phyloP scores from a whole-genome alignment of 2,329 filamentous ascomycete species.

The Alternaria gansuensis region DNA sequence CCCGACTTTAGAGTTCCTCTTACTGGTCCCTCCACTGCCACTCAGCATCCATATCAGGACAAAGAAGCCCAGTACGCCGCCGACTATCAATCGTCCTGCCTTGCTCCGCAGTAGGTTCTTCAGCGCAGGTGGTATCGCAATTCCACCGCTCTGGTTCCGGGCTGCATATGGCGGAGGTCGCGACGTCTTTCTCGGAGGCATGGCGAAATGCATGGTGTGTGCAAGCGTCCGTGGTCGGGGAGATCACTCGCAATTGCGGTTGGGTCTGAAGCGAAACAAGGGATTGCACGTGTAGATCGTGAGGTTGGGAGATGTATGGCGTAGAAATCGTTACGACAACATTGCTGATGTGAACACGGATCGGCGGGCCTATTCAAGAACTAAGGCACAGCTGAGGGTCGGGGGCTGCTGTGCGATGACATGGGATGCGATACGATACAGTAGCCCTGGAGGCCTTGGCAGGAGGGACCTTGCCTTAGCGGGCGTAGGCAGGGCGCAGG shows the following conservation, averaged over 20 bases:
- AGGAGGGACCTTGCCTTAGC: slow-evolving; percentile 28
- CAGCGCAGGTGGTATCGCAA: slow-evolving; percentile 55
- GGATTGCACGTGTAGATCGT: slow-evolving; percentile 25
- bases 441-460: slow-evolving; percentile 23
- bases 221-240: slow-evolving; percentile 27
- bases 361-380: slow-evolving; percentile 1
- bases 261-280: slow-evolving; percentile 31
- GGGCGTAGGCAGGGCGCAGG: slow-evolving; percentile 12
- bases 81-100: slow-evolving; percentile 66
- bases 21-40: slow-evolving; percentile 35
- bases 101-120: slow-evolving; percentile 61
- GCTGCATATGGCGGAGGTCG: slow-evolving; percentile 75
- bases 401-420: slow-evolving; percentile 20
- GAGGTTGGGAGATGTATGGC: slow-evolving; percentile 4
- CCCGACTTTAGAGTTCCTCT: slow-evolving; percentile 19
- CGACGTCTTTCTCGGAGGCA: slow-evolving; percentile 84
- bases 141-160: slow-evolving; percentile 59
- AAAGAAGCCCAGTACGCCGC: slow-evolving; percentile 67
- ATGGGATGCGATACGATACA: slow-evolving; percentile 25
- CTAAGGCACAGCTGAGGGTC: background rate
- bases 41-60: slow-evolving; percentile 50
- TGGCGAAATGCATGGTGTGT: slow-evolving; percentile 79
- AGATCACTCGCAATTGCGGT: slow-evolving; percentile 18
- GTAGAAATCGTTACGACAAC: slow-evolving; percentile 25
- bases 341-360: slow-evolving; percentile 24